Base-by-base conservation (phyloP, 1,284 basidiomycete species). In the Xanthoconium separans region DNA sequence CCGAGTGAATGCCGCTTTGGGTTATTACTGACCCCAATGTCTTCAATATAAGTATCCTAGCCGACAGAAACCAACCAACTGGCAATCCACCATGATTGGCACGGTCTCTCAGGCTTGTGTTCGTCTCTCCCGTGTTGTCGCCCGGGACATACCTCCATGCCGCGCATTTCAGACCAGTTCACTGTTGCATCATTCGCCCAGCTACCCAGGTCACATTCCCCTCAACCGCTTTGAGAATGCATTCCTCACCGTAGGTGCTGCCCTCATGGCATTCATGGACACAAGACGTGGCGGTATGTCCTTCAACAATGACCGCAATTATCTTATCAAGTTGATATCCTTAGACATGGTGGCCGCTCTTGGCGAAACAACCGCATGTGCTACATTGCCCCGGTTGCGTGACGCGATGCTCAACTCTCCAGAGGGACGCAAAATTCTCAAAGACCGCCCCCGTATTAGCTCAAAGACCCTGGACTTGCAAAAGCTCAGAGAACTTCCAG, bases 341-440 rank as follows among this genome's bases (percentile, higher is more conserved):
- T 34, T 64, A 94, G 95, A 98, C 71, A 93, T 98, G 87, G 84
- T 98, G 42, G 95, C 95, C 20, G 89, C 91, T 8, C 80, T 97
- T 10, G 92, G 90, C 24, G 95, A 98, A 73, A 92, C 92, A 0
- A 94, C 93, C 0, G 90, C 93, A 9, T 87, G 90, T 3, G 83
- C 87, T 0, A 87, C 88, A 58, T 79, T 99, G n/a, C 84, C 89
- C 4, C 78, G 81, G 40, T 75, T 98, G 48, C 85, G 93, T 39
- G 87, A 91, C 55, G 73, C 74, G 41, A 95, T 98, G 91, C 80
- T 91, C 2, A 77, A 81, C 37, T 87, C 87, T 61, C 73, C 84
- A 7, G 93, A 95, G 72, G 94, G 93, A 6, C 79, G 93, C 44
- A 80, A 82, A 58, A 89, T 98, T 47, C 78, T 99, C 51, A 87